A percentile compares a stretch with the other conserved stretches of the same genome.
phyloP scores from a whole-genome alignment of 306 rosid species.

The Sicyos edulis region DNA sequence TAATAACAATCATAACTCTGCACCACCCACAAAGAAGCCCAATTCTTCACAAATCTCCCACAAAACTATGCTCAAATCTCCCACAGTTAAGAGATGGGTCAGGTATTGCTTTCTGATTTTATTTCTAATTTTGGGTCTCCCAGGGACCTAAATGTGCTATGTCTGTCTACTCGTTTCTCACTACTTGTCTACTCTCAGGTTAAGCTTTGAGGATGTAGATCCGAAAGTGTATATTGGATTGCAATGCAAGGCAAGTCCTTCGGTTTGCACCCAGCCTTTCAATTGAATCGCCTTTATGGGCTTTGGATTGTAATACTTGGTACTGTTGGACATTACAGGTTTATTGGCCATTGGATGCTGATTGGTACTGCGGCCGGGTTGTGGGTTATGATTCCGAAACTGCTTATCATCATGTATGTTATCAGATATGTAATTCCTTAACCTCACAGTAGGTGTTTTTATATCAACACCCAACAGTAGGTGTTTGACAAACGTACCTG shows the following conservation, averaged over 20 bases:
- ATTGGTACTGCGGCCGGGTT: constrained; percentile 58
- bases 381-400: constrained; percentile 50
- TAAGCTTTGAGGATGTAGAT: constrained; percentile 59
- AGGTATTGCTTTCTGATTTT: constrained; percentile 33
- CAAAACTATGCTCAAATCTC: constrained; percentile 38
- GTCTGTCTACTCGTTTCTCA: background rate
- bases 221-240: constrained; percentile 68
- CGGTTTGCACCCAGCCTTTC: background rate
- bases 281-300: background rate
- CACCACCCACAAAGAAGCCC: constrained; percentile 30
- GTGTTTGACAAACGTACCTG: background rate
- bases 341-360: constrained; percentile 91
- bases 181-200: constrained; percentile 42
- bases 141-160: background rate
- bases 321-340: constrained; percentile 47
- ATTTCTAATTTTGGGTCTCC: background rate
- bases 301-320: constrained; percentile 10
- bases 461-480: no score
- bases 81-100: constrained; percentile 67
- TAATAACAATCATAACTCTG: constrained; percentile 17
- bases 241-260: constrained; percentile 82
- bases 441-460: background rate
- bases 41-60: constrained; percentile 34
- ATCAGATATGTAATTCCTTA: constrained; percentile 17
- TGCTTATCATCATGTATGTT: constrained; percentile 62